Evolutionary conservation across 352 stramenopile species (phyloP), one percentile per base, ranked within the genome.

Genomic region (Pythium coloratum): DNA sequence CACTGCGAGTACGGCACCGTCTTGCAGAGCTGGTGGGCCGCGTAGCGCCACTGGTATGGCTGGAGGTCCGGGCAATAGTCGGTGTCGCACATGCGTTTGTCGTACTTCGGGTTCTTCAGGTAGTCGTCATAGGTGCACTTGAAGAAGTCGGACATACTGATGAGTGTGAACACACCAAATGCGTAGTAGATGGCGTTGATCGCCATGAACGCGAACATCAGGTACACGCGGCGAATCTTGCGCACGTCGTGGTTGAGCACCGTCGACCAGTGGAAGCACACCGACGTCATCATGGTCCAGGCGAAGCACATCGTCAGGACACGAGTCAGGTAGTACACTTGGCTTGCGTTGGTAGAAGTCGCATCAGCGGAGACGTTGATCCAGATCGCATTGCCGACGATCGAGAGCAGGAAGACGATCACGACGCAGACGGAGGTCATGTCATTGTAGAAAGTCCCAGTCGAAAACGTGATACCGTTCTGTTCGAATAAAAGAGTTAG

Each of bases 91-190:
- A 91, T 59, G 6, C 78, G 81, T 61, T 82, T 77, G 36, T 62
- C 80, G 70, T 92, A 92, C 40, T 82, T 80, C 7, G 83, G 84
- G 66, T 95, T 95, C 75, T 89, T 91, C 20, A 95, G 71, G 73
- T 95, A 95, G 62, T 95, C 88, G 56, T 92, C 80, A 71, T 95
- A 95, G 26, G 88, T 76, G 70, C 88, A 95, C 67, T 93, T 93
- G 80, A 89, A 88, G 51, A 95, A 86, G 57, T 87, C 77, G 0
- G 77, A 89, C 62, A 94, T 76, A 14, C 76, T 88, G 51, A 95
- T 78, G 34, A 94, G 74, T 9, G 76, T 76, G 38, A 91, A 90
- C 16, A 95, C 68, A n/a, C 80, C 72, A 42, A 86, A 76, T 2
- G 70, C 72, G 70, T 92, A 93, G 57, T 91, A 94, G 16, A 65